Conservation (phyloP, 306 rosid genomes). For the Prunus campanulata region DNA sequence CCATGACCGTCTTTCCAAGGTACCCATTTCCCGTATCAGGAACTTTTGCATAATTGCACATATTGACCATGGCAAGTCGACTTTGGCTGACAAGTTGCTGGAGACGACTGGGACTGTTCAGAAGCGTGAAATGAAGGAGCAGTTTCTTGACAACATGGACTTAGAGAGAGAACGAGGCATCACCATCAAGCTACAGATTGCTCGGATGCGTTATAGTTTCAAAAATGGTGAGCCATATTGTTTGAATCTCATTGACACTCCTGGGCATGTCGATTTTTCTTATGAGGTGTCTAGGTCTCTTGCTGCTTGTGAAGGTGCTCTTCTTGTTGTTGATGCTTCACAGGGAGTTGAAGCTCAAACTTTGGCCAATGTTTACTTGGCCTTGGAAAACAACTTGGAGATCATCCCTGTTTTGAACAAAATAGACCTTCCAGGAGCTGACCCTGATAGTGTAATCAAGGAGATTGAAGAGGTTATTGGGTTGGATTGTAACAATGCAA, state of each 20-base stretch:
- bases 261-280: slow-evolving; percentile 95
- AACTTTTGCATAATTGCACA: slow-evolving; percentile 84
- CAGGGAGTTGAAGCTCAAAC: slow-evolving; percentile 99
- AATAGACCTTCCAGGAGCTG: slow-evolving; percentile 97
- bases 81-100: slow-evolving; percentile 85
- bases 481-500: slow-evolving; percentile 82
- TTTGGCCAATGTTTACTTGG: slow-evolving; percentile 89
- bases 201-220: slow-evolving; percentile 76
- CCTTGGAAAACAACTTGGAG: slow-evolving; percentile 80
- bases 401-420: slow-evolving; percentile 88
- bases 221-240: slow-evolving; percentile 58
- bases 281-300: slow-evolving; percentile 96
- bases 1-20: slow-evolving; percentile 77
- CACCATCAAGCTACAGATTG: slow-evolving; percentile 90
- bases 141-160: slow-evolving; percentile 99
- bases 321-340: slow-evolving; percentile 92
- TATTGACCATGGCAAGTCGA: slow-evolving; percentile 90
- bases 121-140: slow-evolving; percentile 91
- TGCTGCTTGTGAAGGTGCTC: slow-evolving; percentile 97
- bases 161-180: slow-evolving; percentile 93
- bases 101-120: slow-evolving; percentile 86
- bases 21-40: slow-evolving; percentile 71
- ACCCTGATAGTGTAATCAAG: slow-evolving; percentile 71
- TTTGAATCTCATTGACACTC: slow-evolving; percentile 90
- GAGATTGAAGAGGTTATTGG: slow-evolving; percentile 97